phyloP scores from a whole-genome alignment of 768 basidiomycete genomes.

The Scleroderma citrinum region DNA sequence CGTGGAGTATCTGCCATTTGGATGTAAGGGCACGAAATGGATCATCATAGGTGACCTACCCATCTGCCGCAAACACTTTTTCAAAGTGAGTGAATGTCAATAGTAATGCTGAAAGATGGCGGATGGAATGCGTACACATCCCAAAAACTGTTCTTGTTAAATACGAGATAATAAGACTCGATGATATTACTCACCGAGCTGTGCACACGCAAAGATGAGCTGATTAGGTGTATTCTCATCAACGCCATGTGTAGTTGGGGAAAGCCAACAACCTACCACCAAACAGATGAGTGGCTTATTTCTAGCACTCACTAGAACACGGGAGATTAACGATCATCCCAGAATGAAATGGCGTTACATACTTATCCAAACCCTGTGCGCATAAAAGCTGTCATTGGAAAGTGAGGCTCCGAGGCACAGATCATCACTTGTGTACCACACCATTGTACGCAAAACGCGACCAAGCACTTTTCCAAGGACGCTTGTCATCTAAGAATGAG shows the following conservation, averaged over 20 bases:
- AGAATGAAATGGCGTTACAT: background rate
- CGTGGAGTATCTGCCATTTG: background rate
- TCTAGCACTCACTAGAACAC: conserved; percentile 12
- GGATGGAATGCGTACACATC: background rate
- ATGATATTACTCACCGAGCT: conserved; percentile 7
- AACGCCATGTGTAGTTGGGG: background rate
- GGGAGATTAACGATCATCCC: background rate
- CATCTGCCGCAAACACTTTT: background rate
- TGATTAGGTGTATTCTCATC: background rate
- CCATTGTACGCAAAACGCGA: conserved; percentile 19
- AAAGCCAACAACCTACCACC: conserved; percentile 18
- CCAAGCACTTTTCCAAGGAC: conserved; percentile 7
- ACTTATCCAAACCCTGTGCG: conserved; percentile 25
- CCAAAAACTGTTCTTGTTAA: background rate
- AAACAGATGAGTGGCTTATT: conserved; percentile 10
- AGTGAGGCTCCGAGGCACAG: background rate
- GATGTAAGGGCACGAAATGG: background rate
- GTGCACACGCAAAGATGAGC: conserved; percentile 6
- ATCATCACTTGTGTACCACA: background rate
- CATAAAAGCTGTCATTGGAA: conserved; percentile 16
- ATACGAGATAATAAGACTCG: background rate
- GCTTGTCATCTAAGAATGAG: background rate
- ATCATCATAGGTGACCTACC: background rate
- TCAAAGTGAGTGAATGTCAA: no score
- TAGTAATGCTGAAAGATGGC: background rate